Conservation (phyloP, 805 yeast genomes). For the Monosporozyma servazzii region DNA sequence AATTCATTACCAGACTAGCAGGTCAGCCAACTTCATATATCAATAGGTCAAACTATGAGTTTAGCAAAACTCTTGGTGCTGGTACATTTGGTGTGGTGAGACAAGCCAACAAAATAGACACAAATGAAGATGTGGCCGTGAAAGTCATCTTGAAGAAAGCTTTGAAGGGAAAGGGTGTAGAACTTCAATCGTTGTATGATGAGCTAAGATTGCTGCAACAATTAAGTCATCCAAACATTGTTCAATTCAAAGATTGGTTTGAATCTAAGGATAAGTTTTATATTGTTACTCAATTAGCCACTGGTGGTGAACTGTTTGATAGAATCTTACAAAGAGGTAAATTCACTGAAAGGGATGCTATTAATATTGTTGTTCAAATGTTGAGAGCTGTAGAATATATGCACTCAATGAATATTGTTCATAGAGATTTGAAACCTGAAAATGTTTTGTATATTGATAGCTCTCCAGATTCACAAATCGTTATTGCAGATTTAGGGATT, state of each 20-base stretch:
- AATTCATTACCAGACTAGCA: constrained; percentile 43
- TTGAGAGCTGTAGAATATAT: constrained; percentile 70
- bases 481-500: constrained; percentile 92
- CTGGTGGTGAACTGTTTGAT: constrained; percentile 93
- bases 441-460: constrained; percentile 62
- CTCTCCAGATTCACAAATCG: constrained; percentile 60
- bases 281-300: constrained; percentile 87
- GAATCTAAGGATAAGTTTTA: constrained; percentile 88
- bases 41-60: constrained; percentile 60
- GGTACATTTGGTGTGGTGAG: constrained; percentile 93
- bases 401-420: constrained; percentile 73
- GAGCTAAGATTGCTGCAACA: constrained; percentile 64
- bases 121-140: constrained; percentile 72
- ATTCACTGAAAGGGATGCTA: constrained; percentile 86
- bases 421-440: constrained; percentile 91
- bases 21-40: constrained; percentile 67
- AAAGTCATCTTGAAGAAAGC: constrained; percentile 84
- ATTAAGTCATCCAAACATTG: constrained; percentile 76
- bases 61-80: constrained; percentile 83
- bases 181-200: constrained; percentile 55
- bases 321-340: constrained; percentile 71
- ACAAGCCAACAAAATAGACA: constrained; percentile 46
- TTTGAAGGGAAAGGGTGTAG: constrained; percentile 59
- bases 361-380: constrained; percentile 61
- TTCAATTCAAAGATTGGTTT: constrained; percentile 86